Conservation (phyloP, 208 protist genomes). For the Leptomonas pyrrhocoris region DNA sequence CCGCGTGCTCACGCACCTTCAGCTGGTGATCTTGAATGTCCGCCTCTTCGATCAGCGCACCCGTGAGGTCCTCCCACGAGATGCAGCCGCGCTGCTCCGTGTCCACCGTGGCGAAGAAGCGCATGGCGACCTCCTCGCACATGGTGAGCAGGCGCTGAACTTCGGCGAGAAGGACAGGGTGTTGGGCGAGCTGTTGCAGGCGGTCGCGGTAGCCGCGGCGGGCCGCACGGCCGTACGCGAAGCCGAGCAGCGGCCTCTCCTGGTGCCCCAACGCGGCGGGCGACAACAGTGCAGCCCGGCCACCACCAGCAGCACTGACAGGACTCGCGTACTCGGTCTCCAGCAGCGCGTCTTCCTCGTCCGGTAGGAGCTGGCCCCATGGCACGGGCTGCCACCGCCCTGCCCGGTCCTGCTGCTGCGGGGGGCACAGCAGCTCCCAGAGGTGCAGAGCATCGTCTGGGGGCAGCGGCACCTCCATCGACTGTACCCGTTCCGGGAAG, state of each 20-base stretch:
- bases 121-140: constrained; percentile 51
- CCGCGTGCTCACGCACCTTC: constrained; percentile 50
- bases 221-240: constrained; percentile 23
- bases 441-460: constrained; percentile 21
- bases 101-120: constrained; percentile 68
- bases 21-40: constrained; percentile 65
- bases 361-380: constrained; percentile 40
- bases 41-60: constrained; percentile 73
- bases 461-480: constrained; percentile 31
- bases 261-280: no score
- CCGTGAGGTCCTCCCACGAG: constrained; percentile 69
- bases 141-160: constrained; percentile 34
- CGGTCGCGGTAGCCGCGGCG: constrained; percentile 34
- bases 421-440: constrained; percentile 34
- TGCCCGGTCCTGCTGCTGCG: constrained; percentile 24
- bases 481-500: constrained; percentile 19
- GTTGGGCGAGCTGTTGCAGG: constrained; percentile 40
- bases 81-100: constrained; percentile 65
- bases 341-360: constrained; percentile 47
- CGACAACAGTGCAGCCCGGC: no score
- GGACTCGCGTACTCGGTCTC: constrained; percentile 16
- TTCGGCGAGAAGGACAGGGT: constrained; percentile 24
- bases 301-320: no score
- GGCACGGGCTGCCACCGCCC: constrained; percentile 35
- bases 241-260: constrained; percentile 17